These are phyloP conservation scores for Cucurbita maxima DNA, from an alignment of 306 rosid species.

Conservation along the genomic window DNA sequence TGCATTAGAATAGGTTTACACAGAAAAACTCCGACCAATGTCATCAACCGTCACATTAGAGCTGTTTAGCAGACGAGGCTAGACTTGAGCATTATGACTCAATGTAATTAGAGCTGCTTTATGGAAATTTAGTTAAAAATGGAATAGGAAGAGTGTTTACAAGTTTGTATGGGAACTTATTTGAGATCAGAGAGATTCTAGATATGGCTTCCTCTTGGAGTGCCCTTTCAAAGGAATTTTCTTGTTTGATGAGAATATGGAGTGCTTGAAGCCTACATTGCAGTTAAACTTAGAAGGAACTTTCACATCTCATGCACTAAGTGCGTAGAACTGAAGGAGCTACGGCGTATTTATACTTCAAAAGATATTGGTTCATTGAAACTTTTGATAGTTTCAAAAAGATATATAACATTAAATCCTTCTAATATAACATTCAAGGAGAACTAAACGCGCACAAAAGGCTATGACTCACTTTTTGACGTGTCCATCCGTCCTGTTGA, in stretches of 20 bases:
- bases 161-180: not conserved
- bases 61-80: not conserved
- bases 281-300: not conserved
- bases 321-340: not conserved
- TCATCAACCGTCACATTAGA: not conserved
- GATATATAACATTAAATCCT: not conserved
- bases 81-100: not conserved
- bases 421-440: not conserved
- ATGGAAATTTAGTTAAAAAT: not conserved
- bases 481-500: slow-evolving; percentile 38
- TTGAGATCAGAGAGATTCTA: not conserved
- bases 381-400: not conserved
- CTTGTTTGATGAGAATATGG: not conserved
- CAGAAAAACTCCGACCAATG: not conserved
- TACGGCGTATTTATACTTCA: not conserved
- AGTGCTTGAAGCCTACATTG: not conserved
- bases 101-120: not conserved
- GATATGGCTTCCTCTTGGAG: not conserved
- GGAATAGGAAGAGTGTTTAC: not conserved
- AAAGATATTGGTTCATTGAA: not conserved
- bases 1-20: not conserved
- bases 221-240: not conserved
- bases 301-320: not conserved
- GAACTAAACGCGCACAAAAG: not conserved
- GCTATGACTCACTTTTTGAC: slow-evolving; percentile 33